Evolutionary conservation across 495 filamentous ascomycete species (phyloP).

Genomic region (Penicillium desertorum): DNA sequence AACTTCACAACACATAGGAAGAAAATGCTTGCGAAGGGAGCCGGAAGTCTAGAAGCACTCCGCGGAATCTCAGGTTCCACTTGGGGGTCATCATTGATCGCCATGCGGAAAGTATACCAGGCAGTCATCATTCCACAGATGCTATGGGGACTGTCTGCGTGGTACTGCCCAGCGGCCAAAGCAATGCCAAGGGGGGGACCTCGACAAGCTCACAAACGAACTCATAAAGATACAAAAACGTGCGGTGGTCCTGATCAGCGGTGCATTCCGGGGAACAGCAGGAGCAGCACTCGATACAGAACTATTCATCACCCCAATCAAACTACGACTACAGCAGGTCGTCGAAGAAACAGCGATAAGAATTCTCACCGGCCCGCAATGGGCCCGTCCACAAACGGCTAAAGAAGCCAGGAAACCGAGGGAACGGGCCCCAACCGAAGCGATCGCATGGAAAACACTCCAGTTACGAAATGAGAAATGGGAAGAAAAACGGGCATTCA

Average conservation of each 20-base stretch:
- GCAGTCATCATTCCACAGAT: constrained; percentile 24
- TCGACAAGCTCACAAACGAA: not conserved
- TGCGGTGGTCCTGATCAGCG: not conserved
- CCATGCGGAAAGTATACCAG: constrained; percentile 19
- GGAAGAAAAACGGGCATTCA: not conserved
- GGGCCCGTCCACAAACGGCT: no score
- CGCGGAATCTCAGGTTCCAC: not conserved
- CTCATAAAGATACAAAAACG: constrained; percentile 13
- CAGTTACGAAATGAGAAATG: no score
- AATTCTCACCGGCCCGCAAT: no score
- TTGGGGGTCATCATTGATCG: constrained; percentile 11
- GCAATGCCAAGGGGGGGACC: not conserved
- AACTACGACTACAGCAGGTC: no score
- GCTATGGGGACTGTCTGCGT: constrained; percentile 1
- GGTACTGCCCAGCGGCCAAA: constrained; percentile 4
- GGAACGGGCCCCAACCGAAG: no score
- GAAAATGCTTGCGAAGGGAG: constrained; percentile 16
- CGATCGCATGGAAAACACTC: no score
- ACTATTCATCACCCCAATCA: no score
- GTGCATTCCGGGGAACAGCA: no score
- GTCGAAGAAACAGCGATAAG: no score
- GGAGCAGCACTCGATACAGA: no score
- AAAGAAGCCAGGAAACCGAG: no score
- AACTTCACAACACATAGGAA: constrained; percentile 13
- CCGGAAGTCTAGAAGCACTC: constrained; percentile 13